Evolutionary conservation across 306 rosid species (phyloP).

Genomic region (Begonia fuchsioides): DNA sequence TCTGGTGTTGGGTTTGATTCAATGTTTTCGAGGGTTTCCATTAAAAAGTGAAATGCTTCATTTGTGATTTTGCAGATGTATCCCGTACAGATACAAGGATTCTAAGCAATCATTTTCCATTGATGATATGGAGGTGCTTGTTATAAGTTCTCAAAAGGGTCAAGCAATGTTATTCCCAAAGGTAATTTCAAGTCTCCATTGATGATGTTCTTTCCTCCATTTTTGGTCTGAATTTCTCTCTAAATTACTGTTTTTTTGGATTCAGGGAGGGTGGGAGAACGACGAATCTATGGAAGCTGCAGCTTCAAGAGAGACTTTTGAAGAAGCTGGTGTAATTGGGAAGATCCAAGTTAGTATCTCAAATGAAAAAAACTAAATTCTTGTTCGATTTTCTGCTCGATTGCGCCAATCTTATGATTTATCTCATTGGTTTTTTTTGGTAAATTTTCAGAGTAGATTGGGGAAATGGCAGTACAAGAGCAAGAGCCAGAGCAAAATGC

Average conservation of each 20-base stretch:
- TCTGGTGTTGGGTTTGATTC: conserved; percentile 1
- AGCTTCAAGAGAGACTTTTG: conserved; percentile 68
- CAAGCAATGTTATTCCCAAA: conserved; percentile 80
- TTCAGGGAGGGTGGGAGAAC: conserved; percentile 91
- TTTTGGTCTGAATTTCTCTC: neutral
- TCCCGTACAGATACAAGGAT: conserved; percentile 62
- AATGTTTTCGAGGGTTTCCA: neutral
- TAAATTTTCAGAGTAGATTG: conserved; percentile 32
- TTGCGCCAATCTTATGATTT: neutral
- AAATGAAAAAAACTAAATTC: neutral
- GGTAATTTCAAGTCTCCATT: too few species aligned
- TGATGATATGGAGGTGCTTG: conserved; percentile 65
- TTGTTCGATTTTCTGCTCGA: too few species aligned
- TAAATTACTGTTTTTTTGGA: neutral
- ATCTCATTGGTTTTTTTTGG: too few species aligned
- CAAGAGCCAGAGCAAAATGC: conserved; percentile 49
- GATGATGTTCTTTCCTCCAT: too few species aligned
- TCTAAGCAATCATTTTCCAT: conserved; percentile 12
- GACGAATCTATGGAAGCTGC: conserved; percentile 82
- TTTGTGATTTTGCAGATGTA: conserved; percentile 47
- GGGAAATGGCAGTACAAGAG: conserved; percentile 70
- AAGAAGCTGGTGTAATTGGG: conserved; percentile 89
- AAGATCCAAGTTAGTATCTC: conserved; percentile 45
- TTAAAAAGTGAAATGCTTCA: neutral
- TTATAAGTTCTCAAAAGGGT: conserved; percentile 81